These are phyloP conservation scores for Globisporangium splendens DNA, from an alignment of 352 stramenopile species.

Conservation along the genomic window DNA sequence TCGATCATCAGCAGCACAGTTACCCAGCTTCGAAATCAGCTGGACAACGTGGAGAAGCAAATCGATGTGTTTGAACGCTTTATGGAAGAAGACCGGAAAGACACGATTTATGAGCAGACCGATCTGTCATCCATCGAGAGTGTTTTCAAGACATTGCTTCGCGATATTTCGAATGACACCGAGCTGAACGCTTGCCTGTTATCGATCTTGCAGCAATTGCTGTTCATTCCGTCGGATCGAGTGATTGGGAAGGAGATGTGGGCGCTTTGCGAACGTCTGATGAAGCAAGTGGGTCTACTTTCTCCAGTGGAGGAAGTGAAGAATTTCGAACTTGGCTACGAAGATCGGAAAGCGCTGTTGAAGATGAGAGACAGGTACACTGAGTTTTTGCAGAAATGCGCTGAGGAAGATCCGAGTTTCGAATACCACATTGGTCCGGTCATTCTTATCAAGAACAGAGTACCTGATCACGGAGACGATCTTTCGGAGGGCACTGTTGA, in stretches of 20 bases:
- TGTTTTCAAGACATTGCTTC: slow-evolving; percentile 59
- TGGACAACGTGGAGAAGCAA: slow-evolving; percentile 88
- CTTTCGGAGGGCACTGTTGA: slow-evolving; percentile 58
- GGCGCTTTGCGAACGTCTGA: slow-evolving; percentile 69
- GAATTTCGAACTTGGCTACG: slow-evolving; percentile 74
- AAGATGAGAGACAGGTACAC: slow-evolving; percentile 77
- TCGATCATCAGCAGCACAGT: slow-evolving; percentile 70
- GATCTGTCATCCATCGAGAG: slow-evolving; percentile 69
- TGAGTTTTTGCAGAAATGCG: slow-evolving; percentile 62
- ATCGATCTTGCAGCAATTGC: slow-evolving; percentile 80
- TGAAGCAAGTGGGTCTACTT: slow-evolving; percentile 75
- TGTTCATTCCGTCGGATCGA: slow-evolving; percentile 78
- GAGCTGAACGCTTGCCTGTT: slow-evolving; percentile 70
- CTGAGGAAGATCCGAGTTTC: slow-evolving; percentile 67
- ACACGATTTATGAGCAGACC: slow-evolving; percentile 81
- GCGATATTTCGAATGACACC: slow-evolving; percentile 50
- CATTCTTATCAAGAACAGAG: slow-evolving; percentile 72
- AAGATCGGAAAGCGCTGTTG: slow-evolving; percentile 76
- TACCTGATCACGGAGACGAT: slow-evolving; percentile 49
- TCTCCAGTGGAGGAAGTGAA: slow-evolving; percentile 79
- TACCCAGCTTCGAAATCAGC: slow-evolving; percentile 70
- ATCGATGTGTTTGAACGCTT: slow-evolving; percentile 88
- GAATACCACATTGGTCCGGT: slow-evolving; percentile 68
- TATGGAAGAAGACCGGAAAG: slow-evolving; percentile 85
- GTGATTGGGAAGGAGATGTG: slow-evolving; percentile 88